phyloP scores from a whole-genome alignment of 2,329 filamentous ascomycete species.

The Lomentospora prolificans region DNA sequence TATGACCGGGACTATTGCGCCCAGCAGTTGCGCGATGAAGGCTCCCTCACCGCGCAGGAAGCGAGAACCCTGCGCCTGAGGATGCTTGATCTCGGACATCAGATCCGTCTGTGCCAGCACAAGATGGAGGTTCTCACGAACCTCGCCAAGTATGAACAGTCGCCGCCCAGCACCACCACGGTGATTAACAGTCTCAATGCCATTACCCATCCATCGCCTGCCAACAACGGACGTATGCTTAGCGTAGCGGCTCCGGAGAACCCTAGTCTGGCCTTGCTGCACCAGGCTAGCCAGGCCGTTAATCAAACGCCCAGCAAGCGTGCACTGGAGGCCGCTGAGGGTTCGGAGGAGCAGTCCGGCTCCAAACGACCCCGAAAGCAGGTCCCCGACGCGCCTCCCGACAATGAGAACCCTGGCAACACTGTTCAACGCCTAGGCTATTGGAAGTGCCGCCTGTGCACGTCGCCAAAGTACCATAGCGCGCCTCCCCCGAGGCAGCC shows the following conservation, averaged over 20 bases:
- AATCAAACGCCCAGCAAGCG: conserved; percentile 9
- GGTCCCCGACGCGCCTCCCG: conserved; percentile 12
- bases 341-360: conserved; percentile 7
- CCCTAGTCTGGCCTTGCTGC: not conserved
- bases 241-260: not conserved
- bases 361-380: conserved; percentile 11
- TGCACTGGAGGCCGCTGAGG: not conserved
- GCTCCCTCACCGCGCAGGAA: conserved; percentile 30
- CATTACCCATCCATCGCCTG: conserved; percentile 7
- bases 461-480: conserved; percentile 30
- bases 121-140: conserved; percentile 22
- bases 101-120: conserved; percentile 31
- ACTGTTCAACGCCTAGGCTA: conserved; percentile 31
- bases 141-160: conserved; percentile 21
- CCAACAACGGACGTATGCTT: not conserved
- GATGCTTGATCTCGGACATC: conserved; percentile 31
- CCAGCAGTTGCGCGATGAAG: conserved; percentile 20
- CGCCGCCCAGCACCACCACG: conserved; percentile 7
- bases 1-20: conserved; percentile 32
- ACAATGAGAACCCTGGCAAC: conserved; percentile 10
- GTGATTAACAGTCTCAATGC: conserved; percentile 12
- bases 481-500: conserved; percentile 30
- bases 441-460: conserved; percentile 36
- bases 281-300: not conserved
- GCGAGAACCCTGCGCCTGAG: conserved; percentile 30